These are phyloP conservation scores for Piromyces finnis DNA, from an alignment of 192 early-diverging fungal genomes.

Conservation along the genomic window DNA sequence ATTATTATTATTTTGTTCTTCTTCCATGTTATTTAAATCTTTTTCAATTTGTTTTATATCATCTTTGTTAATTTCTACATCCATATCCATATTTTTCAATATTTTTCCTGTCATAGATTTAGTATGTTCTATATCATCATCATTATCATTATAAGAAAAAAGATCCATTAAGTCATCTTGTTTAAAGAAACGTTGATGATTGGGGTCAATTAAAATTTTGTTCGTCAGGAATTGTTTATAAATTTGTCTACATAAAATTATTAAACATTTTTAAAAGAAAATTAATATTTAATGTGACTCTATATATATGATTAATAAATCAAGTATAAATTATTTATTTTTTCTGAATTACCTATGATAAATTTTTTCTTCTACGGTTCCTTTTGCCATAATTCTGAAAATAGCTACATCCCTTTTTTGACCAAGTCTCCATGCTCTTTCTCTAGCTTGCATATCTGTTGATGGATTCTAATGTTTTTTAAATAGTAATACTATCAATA, in stretches of 20 bases:
- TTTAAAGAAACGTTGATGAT: constrained; percentile 75
- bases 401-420: constrained; percentile 76
- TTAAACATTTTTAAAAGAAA: too few relatives aligned
- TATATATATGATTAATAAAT: too few relatives aligned
- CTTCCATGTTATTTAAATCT: constrained; percentile 3
- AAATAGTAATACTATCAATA: too few relatives aligned
- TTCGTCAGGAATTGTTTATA: constrained; percentile 95
- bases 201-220: constrained; percentile 80
- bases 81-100: constrained; percentile 56
- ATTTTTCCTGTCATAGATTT: constrained; percentile 71
- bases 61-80: constrained; percentile 9
- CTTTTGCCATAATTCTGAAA: constrained; percentile 85
- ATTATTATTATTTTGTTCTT: background rate
- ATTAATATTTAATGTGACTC: too few relatives aligned
- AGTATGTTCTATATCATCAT: constrained; percentile 4
- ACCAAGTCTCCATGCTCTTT: constrained; percentile 87
- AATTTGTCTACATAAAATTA: constrained; percentile 93
- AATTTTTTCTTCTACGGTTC: constrained; percentile 7
- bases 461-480: constrained; percentile 83
- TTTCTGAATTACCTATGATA: constrained; percentile 4
- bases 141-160: constrained; percentile 46
- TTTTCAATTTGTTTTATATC: constrained; percentile 2
- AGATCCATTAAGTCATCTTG: constrained; percentile 65
- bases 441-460: constrained; percentile 85
- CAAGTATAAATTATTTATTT: too few relatives aligned